Evolutionary conservation across 176 grass and related monocot species (phyloP).

Genomic region (Metroxylon sagu): DNA sequence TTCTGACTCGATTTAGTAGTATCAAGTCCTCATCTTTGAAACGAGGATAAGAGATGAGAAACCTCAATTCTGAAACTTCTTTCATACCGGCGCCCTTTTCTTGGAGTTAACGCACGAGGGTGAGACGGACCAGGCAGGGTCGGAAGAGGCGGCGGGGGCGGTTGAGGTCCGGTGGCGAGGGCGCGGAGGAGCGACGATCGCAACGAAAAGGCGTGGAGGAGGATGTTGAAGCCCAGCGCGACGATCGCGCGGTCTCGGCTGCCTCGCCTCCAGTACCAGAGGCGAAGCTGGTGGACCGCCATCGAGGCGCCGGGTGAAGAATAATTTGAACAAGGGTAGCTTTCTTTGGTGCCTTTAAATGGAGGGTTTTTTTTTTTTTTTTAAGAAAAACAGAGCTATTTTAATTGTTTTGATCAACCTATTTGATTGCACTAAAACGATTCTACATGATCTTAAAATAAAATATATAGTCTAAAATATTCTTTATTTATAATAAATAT

Average conservation of each 20-base stretch:
- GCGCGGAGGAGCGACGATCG: conserved; percentile 16
- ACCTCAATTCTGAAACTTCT: background rate
- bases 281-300: conserved; percentile 31
- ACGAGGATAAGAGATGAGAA: background rate
- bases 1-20: too few relatives aligned
- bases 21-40: background rate
- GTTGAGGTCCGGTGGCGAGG: conserved; percentile 17
- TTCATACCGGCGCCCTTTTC: conserved; percentile 62
- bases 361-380: too few relatives aligned
- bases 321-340: too few relatives aligned
- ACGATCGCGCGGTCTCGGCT: conserved; percentile 23
- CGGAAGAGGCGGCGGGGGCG: background rate
- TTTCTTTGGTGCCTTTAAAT: too few relatives aligned
- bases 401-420: too few relatives aligned
- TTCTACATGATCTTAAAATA: too few relatives aligned
- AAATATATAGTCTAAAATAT: too few relatives aligned
- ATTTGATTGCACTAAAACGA: too few relatives aligned
- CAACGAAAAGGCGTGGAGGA: background rate
- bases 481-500: too few relatives aligned
- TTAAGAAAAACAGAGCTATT: too few relatives aligned
- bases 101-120: conserved; percentile 39
- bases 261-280: conserved; percentile 53
- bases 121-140: conserved; percentile 53
- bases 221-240: background rate
- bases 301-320: background rate